Evolutionary conservation across 148 eudicot genomes (phyloP).

Genomic region (Chenopodium album): DNA sequence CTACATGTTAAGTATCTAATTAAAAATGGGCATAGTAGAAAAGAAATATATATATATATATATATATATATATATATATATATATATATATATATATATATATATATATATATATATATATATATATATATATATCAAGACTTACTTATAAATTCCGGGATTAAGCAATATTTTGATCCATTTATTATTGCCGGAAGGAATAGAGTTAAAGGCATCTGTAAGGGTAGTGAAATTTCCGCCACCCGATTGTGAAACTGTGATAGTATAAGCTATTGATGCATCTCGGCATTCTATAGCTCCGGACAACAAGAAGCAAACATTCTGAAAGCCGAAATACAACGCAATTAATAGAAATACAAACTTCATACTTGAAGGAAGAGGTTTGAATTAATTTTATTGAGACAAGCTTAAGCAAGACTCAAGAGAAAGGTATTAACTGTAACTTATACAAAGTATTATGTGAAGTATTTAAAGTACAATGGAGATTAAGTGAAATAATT

Average conservation of each 20-base stretch:
- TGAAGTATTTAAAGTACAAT: not conserved
- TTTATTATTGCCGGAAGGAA: conserved; percentile 20
- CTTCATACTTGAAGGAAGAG: not conserved
- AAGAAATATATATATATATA: no score
- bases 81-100: no score
- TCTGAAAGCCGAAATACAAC: not conserved
- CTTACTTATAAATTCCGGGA: conserved; percentile 23
- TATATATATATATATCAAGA: not conserved
- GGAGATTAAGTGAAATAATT: not conserved
- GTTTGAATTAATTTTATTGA: not conserved
- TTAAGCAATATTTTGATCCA: conserved; percentile 21
- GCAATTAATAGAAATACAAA: not conserved
- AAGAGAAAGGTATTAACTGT: no score
- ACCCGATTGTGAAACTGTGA: conserved; percentile 22
- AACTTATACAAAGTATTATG: not conserved
- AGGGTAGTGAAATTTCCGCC: conserved; percentile 17
- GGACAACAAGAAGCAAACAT: not conserved
- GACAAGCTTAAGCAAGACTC: not conserved
- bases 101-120: no score
- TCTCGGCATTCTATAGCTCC: conserved; percentile 10
- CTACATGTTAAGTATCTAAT: no score
- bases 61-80: no score
- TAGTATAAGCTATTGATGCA: conserved; percentile 20
- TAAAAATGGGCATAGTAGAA: no score
- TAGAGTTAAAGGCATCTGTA: conserved; percentile 16